Percentiles rank a stretch among this genome's conserved stretches.
Conservation (phyloP, 768 basidiomycete species). For the Obba rivulosa region DNA sequence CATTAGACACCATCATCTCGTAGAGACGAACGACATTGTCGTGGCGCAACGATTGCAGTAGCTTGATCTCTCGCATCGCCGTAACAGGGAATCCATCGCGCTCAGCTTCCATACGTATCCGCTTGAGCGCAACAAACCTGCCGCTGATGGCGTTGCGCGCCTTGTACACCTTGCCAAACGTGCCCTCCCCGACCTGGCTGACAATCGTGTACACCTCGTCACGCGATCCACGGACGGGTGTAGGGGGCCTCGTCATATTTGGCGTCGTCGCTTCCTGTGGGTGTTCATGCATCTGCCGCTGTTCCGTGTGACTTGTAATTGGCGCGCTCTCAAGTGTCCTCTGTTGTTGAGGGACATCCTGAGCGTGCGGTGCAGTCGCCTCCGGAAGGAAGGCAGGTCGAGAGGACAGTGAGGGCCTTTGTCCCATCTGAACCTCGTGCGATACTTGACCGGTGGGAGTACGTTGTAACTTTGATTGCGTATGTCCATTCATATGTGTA, state of each 20-base stretch:
- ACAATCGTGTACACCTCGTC: conserved; percentile 80
- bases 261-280: background rate
- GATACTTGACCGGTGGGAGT: no score
- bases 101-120: conserved; percentile 97
- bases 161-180: conserved; percentile 98
- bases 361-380: no score
- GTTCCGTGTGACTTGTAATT: background rate
- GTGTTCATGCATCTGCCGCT: background rate
- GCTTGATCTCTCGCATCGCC: conserved; percentile 97
- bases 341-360: no score
- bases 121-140: conserved; percentile 82
- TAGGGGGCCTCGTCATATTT: conserved; percentile 10
- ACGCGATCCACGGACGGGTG: conserved; percentile 9
- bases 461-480: no score
- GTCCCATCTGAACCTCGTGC: no score
- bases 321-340: no score
- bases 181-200: conserved; percentile 95
- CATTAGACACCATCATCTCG: conserved; percentile 99
- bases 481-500: no score
- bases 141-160: conserved; percentile 80
- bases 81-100: conserved; percentile 98
- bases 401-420: no score
- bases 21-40: conserved; percentile 83
- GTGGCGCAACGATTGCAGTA: conserved; percentile 87
- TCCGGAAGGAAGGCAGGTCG: no score